A percentile compares a stretch with the other conserved stretches of the same genome.
phyloP scores from a whole-genome alignment of 768 basidiomycete genomes.

The Leucocoprinus leucothites region DNA sequence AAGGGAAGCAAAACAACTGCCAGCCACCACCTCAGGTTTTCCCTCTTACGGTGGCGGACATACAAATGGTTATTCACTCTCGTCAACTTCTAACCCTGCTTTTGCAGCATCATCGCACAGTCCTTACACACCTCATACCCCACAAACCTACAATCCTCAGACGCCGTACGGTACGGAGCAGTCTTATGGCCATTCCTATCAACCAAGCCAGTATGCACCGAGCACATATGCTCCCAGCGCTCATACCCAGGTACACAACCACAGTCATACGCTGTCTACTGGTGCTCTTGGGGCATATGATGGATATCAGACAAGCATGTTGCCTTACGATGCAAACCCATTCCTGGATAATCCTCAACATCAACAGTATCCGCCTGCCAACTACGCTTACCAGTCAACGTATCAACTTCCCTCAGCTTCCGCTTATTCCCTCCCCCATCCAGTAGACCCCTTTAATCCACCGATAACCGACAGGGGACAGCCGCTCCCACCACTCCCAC shows the following conservation, averaged over 20 bases:
- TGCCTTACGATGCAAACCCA: slow-evolving; percentile 21
- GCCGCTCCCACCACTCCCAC: slow-evolving; percentile 8
- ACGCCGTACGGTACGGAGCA: not conserved
- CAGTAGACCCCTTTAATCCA: slow-evolving; percentile 15
- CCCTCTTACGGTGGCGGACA: not conserved
- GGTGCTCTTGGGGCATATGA: not conserved
- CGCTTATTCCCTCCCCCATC: slow-evolving; percentile 18
- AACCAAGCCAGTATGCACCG: slow-evolving; percentile 1
- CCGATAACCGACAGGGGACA: slow-evolving; percentile 1
- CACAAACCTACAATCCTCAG: slow-evolving; percentile 1
- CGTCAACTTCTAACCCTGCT: slow-evolving; percentile 1
- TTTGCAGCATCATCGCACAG: not conserved
- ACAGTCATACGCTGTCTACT: slow-evolving; percentile 5
- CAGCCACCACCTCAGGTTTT: slow-evolving; percentile 14
- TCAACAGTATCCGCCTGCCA: slow-evolving; percentile 10
- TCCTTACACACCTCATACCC: slow-evolving; percentile 3
- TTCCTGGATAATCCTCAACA: slow-evolving; percentile 23
- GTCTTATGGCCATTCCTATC: slow-evolving; percentile 5
- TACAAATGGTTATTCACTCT: slow-evolving; percentile 4
- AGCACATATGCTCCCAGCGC: slow-evolving; percentile 27
- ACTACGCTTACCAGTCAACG: slow-evolving; percentile 13
- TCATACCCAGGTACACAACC: not conserved
- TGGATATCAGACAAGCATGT: slow-evolving; percentile 4
- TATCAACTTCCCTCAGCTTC: slow-evolving; percentile 19
- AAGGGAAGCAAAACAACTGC: not conserved